Conservation (phyloP, 2,329 filamentous ascomycete species). For the Colletotrichum musicola region DNA sequence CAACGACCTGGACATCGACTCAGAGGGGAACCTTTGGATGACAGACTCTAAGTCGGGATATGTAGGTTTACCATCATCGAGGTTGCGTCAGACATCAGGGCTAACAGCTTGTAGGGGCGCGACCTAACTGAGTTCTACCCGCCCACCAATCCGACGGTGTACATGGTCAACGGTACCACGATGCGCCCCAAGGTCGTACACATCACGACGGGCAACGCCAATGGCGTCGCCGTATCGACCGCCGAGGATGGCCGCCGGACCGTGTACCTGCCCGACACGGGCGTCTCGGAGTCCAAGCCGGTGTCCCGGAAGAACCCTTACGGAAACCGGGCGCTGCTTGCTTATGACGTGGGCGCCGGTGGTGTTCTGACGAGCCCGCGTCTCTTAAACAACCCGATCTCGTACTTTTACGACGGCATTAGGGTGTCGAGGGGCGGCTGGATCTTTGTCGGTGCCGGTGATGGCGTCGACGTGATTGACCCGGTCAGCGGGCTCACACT, state of each 20-base stretch:
- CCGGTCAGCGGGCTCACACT: background rate
- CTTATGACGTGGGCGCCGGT: background rate
- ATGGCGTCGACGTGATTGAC: constrained; percentile 5
- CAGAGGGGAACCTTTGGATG: constrained; percentile 11
- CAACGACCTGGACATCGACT: constrained; percentile 23
- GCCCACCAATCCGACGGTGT: constrained; percentile 7
- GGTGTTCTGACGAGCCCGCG: background rate
- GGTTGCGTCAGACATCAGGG: background rate
- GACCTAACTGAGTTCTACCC: background rate
- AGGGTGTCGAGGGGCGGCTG: constrained; percentile 11
- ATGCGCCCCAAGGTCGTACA: constrained; percentile 17
- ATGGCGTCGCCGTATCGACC: constrained; percentile 9
- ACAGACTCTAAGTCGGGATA: constrained; percentile 10
- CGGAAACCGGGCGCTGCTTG: constrained; percentile 13
- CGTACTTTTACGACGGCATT: constrained; percentile 23
- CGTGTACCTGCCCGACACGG: constrained; percentile 10
- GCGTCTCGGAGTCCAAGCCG: constrained; percentile 19
- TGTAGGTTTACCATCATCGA: background rate
- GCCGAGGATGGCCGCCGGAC: background rate
- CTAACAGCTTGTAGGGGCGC: background rate
- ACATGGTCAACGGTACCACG: constrained; percentile 16
- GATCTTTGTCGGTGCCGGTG: constrained; percentile 14
- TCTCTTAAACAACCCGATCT: constrained; percentile 5
- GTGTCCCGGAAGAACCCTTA: constrained; percentile 6
- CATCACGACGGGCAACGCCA: constrained; percentile 16